Conservation (phyloP, 139 green algal genomes). For the Micractinium sp. region DNA sequence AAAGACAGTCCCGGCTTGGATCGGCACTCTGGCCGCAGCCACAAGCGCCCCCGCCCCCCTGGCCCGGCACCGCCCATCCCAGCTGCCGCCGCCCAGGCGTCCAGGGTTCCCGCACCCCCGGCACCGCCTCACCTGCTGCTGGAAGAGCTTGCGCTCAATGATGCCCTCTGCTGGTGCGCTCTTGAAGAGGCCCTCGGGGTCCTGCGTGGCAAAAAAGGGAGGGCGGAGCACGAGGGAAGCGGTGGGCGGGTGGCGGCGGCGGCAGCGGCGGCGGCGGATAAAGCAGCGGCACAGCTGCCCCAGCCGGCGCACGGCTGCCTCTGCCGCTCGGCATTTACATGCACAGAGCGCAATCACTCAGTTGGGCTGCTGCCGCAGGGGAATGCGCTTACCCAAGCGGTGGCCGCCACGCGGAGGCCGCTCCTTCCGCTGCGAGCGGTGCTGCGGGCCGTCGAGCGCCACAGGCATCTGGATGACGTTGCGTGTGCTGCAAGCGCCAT, state of each 20-base stretch:
- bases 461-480: not conserved
- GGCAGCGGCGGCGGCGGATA: not conserved
- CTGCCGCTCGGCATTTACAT: not conserved
- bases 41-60: no score
- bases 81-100: no score
- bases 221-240: not conserved
- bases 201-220: not conserved
- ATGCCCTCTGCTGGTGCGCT: slow-evolving; percentile 45
- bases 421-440: not conserved
- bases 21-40: no score
- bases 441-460: not conserved
- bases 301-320: not conserved
- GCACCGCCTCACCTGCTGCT: slow-evolving; percentile 60
- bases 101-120: not conserved
- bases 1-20: no score
- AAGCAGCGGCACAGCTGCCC: not conserved
- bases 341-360: not conserved
- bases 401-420: not conserved
- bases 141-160: slow-evolving; percentile 68
- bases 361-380: not conserved
- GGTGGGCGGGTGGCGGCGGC: not conserved
- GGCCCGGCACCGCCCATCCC: no score
- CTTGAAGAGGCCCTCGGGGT: slow-evolving; percentile 66
- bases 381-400: slow-evolving; percentile 12
- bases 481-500: not conserved